Evolutionary conservation across 345 rosid genomes (phyloP), one percentile per base, ranked within the genome.

Genomic region (Pistacia integerrima): DNA sequence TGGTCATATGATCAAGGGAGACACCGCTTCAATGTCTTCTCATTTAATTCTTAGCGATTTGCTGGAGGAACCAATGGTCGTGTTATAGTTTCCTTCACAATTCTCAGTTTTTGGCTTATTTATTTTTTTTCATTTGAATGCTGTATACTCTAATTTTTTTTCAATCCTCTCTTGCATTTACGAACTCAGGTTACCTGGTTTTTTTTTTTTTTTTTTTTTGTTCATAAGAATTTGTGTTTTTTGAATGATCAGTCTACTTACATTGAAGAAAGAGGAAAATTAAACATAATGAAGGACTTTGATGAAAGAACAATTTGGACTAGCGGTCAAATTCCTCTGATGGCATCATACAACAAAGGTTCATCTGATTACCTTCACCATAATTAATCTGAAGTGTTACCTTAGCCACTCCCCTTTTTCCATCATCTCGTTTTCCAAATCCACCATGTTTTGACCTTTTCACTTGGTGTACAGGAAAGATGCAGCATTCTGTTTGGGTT

Each of bases 301-400:
- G 94, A 92, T 79, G 99, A 95, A 82, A 90, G 91, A 85, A 91
- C 97, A 78, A 93, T 95, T 83, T 95, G 98, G 99, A 90, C 97
- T 1, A 93, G 97, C 64, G 91, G 87, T 76, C 85, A 9, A 77
- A 79, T 95, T 72, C 93, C 97, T 79, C 87, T 93, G 76, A 86
- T 92, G 91, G 97, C 97, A 74, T 88, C 98, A 59, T 95, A 87
- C 82, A 92, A 92, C 83, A 87, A 88, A 93, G 94, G 99, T 95
- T 83, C 74, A 74, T 76, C 64, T 17, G 75, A 35, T 61, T 75
- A 41, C 17, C 64, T 80, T 60, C 49, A 57, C 70, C 56, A 61
- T 16, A 41, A 70, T 25, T 35, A 13, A 7, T 63, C 44, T 73
- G 46, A 41, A 41, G 46, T 35, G 13, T 11, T 63, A 33, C 54